Percentiles rank a stretch among this genome's conserved stretches.
These are phyloP conservation scores for Moringa oleifera DNA, from an alignment of 345 rosid species.

Conservation along the genomic window DNA sequence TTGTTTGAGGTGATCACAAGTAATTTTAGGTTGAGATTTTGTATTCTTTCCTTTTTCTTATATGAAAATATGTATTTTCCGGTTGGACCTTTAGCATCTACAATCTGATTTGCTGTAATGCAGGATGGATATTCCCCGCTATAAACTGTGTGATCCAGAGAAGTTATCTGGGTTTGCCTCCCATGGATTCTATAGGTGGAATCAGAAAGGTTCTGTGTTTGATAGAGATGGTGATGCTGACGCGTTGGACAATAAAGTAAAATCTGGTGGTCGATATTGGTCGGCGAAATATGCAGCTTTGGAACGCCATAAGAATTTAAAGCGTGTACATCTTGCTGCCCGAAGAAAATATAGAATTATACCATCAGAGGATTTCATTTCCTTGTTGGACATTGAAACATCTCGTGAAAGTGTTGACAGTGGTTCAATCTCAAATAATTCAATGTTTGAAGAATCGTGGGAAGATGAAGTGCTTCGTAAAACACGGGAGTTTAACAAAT, in stretches of 20 bases:
- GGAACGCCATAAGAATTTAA: conserved; percentile 56
- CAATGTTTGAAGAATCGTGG: conserved; percentile 74
- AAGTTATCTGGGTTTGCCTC: conserved; percentile 28
- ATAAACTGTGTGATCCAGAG: conserved; percentile 42
- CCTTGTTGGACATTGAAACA: conserved; percentile 38
- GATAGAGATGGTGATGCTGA: conserved; percentile 68
- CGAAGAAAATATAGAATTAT: conserved; percentile 26
- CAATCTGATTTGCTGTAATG: conserved; percentile 15
- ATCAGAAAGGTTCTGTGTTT: conserved; percentile 30
- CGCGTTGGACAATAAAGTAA: conserved; percentile 54
- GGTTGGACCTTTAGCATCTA: background rate
- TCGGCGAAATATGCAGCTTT: conserved; percentile 69
- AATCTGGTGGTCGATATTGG: conserved; percentile 82
- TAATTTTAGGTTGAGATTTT: too few species aligned
- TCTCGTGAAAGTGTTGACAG: conserved; percentile 27
- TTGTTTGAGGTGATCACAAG: background rate
- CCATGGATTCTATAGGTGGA: conserved; percentile 31
- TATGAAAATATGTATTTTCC: too few species aligned
- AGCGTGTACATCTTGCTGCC: conserved; percentile 45
- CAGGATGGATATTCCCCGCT: conserved; percentile 89
- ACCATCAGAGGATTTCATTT: conserved; percentile 48
- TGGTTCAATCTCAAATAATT: conserved; percentile 20
- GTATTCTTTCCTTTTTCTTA: too few species aligned
- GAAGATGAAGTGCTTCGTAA: conserved; percentile 80
- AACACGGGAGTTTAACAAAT: conserved; percentile 69